phyloP scores from a whole-genome alignment of 2,329 filamentous ascomycete species.

The Colletotrichum musae region DNA sequence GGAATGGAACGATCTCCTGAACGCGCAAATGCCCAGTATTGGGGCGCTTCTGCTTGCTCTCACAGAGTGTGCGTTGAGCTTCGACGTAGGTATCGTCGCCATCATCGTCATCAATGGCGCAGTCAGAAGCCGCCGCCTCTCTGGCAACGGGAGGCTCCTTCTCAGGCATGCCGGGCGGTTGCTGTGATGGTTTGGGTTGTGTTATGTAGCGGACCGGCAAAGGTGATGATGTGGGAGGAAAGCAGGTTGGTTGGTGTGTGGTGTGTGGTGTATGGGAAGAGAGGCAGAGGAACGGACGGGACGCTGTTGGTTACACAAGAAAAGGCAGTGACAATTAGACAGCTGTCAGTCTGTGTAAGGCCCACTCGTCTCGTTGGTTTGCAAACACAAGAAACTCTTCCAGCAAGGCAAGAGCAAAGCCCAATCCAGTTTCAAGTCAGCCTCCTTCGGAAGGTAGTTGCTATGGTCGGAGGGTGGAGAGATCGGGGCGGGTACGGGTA shows the following conservation, averaged over 20 bases:
- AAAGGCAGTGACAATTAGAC: slow-evolving; percentile 2
- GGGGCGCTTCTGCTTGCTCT: slow-evolving; percentile 54
- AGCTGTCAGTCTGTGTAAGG: slow-evolving; percentile 1
- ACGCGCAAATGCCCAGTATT: slow-evolving; percentile 51
- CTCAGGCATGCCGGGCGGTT: slow-evolving; percentile 19
- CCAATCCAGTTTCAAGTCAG: not conserved
- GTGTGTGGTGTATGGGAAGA: not conserved
- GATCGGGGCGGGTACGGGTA: slow-evolving; percentile 11
- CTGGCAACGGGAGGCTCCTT: slow-evolving; percentile 21
- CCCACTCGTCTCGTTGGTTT: not conserved
- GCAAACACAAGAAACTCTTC: not conserved
- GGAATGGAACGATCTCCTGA: slow-evolving; percentile 66
- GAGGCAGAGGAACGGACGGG: not conserved
- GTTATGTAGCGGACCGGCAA: not conserved
- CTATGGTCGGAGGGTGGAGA: slow-evolving; percentile 5
- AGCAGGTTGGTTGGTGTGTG: not conserved
- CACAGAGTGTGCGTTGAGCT: slow-evolving; percentile 57
- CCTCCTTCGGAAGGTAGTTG: slow-evolving; percentile 12
- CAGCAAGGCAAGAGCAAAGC: slow-evolving; percentile 1
- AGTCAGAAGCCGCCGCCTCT: slow-evolving; percentile 28
- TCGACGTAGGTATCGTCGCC: slow-evolving; percentile 54
- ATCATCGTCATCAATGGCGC: slow-evolving; percentile 59
- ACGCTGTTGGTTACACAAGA: slow-evolving; percentile 21
- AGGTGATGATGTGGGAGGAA: not conserved
- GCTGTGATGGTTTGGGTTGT: not conserved